Evolutionary conservation across 495 filamentous ascomycete species (phyloP).

Genomic region (Hyaloscypha finlandica): DNA sequence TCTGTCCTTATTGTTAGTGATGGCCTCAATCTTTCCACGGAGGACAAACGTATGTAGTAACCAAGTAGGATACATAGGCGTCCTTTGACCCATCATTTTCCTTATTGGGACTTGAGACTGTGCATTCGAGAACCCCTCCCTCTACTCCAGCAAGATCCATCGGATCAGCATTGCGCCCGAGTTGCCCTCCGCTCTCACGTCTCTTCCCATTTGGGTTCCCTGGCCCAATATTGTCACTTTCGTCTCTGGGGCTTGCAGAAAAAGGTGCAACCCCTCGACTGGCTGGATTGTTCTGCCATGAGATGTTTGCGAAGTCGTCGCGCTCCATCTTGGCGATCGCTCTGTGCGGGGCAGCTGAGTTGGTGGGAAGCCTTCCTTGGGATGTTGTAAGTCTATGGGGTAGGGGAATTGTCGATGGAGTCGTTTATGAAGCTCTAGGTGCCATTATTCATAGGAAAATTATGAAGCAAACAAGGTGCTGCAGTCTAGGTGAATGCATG

Average conservation of each 20-base stretch:
- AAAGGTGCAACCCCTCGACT: background rate
- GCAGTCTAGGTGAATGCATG: background rate
- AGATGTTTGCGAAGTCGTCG: slow-evolving; percentile 32
- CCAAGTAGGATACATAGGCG: slow-evolving; percentile 91
- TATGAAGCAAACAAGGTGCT: background rate
- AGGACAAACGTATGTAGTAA: slow-evolving; percentile 78
- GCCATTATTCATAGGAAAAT: background rate
- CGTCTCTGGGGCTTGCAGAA: background rate
- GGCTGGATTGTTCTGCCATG: slow-evolving; percentile 25
- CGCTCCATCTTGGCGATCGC: slow-evolving; percentile 16
- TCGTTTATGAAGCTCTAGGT: background rate
- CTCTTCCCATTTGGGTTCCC: slow-evolving; percentile 17
- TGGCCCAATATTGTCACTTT: background rate
- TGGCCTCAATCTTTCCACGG: background rate
- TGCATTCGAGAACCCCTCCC: slow-evolving; percentile 81
- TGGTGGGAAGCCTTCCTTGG: background rate
- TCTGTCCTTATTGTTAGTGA: slow-evolving; percentile 51
- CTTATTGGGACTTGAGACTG: slow-evolving; percentile 78
- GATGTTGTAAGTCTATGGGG: background rate
- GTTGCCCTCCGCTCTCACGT: slow-evolving; percentile 49
- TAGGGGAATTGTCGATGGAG: background rate
- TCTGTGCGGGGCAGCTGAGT: slow-evolving; percentile 20
- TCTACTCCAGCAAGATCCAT: slow-evolving; percentile 55
- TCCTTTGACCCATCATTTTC: slow-evolving; percentile 98
- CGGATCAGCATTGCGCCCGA: slow-evolving; percentile 28